Evolutionary conservation across 176 grass and related monocot species (phyloP).

Genomic region (Aegilops sharonensis): DNA sequence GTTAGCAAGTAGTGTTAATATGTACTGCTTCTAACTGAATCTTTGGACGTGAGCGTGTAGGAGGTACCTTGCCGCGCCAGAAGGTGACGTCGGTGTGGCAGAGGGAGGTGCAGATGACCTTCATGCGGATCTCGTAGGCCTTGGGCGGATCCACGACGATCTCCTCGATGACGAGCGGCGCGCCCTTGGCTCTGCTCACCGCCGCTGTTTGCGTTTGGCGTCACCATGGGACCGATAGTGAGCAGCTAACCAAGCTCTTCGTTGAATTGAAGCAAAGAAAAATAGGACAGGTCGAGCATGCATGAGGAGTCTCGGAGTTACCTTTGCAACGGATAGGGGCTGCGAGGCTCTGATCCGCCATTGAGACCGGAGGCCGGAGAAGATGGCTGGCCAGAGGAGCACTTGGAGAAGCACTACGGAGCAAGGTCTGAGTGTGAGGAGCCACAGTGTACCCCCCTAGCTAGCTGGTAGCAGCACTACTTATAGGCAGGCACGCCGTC

Average conservation of each 20-base stretch:
- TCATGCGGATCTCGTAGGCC: slow-evolving; percentile 61
- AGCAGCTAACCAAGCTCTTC: neutral
- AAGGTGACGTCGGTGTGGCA: slow-evolving; percentile 67
- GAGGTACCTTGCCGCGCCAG: slow-evolving; percentile 50
- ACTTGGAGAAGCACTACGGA: neutral
- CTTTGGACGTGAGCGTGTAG: neutral
- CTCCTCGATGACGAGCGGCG: slow-evolving; percentile 67
- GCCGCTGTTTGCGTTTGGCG: slow-evolving; percentile 44
- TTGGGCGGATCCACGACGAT: slow-evolving; percentile 72
- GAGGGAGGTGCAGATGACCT: slow-evolving; percentile 66
- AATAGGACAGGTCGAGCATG: no score
- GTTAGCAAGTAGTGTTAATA: neutral
- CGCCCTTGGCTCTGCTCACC: slow-evolving; percentile 53
- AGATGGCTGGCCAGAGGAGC: neutral
- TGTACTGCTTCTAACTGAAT: neutral
- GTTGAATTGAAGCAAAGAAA: no score
- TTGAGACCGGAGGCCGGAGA: neutral
- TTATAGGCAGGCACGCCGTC: neutral
- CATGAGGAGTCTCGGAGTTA: neutral
- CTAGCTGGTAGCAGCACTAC: neutral
- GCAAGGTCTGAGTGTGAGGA: neutral
- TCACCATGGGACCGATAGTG: neutral
- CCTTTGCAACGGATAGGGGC: slow-evolving; percentile 76
- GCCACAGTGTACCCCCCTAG: no score
- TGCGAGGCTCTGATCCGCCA: slow-evolving; percentile 29